Evolutionary conservation across 2,329 filamentous ascomycete species (phyloP).

Genomic region (Cladosporium halotolerans): DNA sequence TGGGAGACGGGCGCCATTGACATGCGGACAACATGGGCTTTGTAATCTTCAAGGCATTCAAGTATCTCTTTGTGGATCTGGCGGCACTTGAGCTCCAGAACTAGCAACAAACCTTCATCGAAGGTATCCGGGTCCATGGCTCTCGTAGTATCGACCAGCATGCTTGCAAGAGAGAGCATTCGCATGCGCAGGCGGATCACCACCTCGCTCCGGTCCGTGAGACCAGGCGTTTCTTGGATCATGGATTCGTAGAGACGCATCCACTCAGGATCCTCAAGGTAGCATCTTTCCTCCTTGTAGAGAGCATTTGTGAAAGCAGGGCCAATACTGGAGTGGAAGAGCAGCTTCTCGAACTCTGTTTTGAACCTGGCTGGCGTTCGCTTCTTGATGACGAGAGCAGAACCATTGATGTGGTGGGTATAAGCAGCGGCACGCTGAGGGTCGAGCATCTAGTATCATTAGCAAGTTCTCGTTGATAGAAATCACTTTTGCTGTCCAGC

Average conservation of each 20-base stretch:
- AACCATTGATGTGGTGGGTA: constrained; percentile 30
- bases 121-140: constrained; percentile 12
- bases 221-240: constrained; percentile 9
- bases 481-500: neutral
- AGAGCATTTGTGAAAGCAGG: constrained; percentile 25
- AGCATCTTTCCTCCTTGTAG: constrained; percentile 22
- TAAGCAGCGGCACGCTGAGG: constrained; percentile 26
- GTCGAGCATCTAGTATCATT: constrained; percentile 24
- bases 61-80: constrained; percentile 14
- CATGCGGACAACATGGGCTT: constrained; percentile 18
- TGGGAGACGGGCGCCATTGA: constrained; percentile 15
- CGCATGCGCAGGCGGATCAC: constrained; percentile 19
- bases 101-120: neutral
- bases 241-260: constrained; percentile 19
- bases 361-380: constrained; percentile 27
- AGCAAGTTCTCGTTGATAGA: neutral
- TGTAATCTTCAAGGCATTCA: constrained; percentile 22
- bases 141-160: constrained; percentile 18
- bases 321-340: constrained; percentile 32
- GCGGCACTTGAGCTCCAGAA: constrained; percentile 9
- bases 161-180: constrained; percentile 18
- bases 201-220: constrained; percentile 21
- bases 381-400: constrained; percentile 27
- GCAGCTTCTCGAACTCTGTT: constrained; percentile 32
- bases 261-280: constrained; percentile 29